Percentiles rank a stretch among this genome's conserved stretches.
These are phyloP conservation scores for Sarcodon sp. DNA, from an alignment of 768 basidiomycete species.

Conservation along the genomic window DNA sequence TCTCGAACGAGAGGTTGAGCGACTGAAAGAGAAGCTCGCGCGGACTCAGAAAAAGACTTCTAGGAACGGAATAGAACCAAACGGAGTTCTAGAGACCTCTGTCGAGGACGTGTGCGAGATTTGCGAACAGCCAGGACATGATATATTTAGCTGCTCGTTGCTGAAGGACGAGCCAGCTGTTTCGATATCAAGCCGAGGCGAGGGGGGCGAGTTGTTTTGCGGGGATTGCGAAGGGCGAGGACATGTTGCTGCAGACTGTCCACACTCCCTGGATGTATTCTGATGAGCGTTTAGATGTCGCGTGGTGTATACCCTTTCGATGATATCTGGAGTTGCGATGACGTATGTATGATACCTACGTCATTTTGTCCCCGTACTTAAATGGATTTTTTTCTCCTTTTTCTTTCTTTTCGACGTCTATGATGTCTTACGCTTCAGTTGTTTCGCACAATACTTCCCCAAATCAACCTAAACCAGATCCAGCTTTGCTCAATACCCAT, in stretches of 20 bases:
- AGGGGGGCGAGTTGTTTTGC: constrained; percentile 39
- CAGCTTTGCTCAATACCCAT: constrained; percentile 35
- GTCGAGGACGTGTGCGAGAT: constrained; percentile 60
- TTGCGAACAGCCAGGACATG: constrained; percentile 76
- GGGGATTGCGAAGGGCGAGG: constrained; percentile 79
- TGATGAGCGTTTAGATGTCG: constrained; percentile 17
- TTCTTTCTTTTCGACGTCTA: constrained; percentile 2
- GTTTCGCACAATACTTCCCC: constrained; percentile 46
- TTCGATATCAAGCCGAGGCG: constrained; percentile 8
- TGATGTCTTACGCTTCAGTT: constrained; percentile 67
- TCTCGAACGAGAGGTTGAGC: constrained; percentile 74
- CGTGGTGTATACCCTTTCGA: too few relatives aligned
- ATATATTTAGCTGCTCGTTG: constrained; percentile 74
- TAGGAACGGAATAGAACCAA: constrained; percentile 2
- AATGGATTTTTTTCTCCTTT: not conserved
- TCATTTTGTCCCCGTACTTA: too few relatives aligned
- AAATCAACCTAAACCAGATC: constrained; percentile 50
- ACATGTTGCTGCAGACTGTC: constrained; percentile 66
- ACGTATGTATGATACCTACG: too few relatives aligned
- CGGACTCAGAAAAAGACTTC: constrained; percentile 48
- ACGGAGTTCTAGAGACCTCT: not conserved
- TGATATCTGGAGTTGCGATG: too few relatives aligned
- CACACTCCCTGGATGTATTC: constrained; percentile 81
- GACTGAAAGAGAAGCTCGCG: constrained; percentile 56
- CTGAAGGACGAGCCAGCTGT: constrained; percentile 40